Base-by-base conservation (phyloP, 2,329 filamentous ascomycete genomes). In the Botrytis hyacinthi region DNA sequence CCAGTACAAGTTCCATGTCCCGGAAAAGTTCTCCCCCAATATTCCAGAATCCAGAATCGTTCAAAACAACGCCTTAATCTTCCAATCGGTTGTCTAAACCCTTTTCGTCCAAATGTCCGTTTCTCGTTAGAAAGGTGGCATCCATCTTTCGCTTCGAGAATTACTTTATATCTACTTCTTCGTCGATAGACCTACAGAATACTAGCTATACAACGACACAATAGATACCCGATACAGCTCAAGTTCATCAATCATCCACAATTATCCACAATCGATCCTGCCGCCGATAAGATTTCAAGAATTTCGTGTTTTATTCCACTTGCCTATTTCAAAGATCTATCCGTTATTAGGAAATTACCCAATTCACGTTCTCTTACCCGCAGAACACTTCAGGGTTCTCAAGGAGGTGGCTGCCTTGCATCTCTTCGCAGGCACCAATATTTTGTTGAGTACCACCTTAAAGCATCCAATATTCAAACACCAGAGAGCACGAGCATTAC, bases 401-500 rank as follows among this genome's bases (percentile, higher is more conserved):
- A 35, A 69, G 22, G 22, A 67, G 48, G 62, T 69, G 71, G 62
- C 62, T 59, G 62, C 62, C 71, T 69, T 26, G 66, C 66, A 68
- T 68, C 16, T 8, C 6, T n/a, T 69, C 51, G 40, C 70, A 72
- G 70, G 48, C 70, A 72, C 37, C 48, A 62, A 67, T 67, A 29
- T 44, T 40, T 37, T n/a, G 46, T 40, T 57, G 66, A 54, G 37
- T 68, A 59, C 37, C 22, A 59, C 51, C 40, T 72, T 3, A 18
- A 68, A 37, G 40, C 51, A 57, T n/a, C 29, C 62, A 68, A 72
- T 44, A 22, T 29, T 48, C n/a, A 69, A 48, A 42, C 37, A 54
- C 37, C 22, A 59, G 10, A 29, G 48, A 32, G 22, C 42, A 51
- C 26, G 46, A 54, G 46, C 60, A 37, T 42, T 42, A 59, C 40